Percentiles rank a stretch among this genome's conserved stretches.
Evolutionary conservation across 352 stramenopile species (phyloP).

Genomic region (Globisporangium heterothallicum): DNA sequence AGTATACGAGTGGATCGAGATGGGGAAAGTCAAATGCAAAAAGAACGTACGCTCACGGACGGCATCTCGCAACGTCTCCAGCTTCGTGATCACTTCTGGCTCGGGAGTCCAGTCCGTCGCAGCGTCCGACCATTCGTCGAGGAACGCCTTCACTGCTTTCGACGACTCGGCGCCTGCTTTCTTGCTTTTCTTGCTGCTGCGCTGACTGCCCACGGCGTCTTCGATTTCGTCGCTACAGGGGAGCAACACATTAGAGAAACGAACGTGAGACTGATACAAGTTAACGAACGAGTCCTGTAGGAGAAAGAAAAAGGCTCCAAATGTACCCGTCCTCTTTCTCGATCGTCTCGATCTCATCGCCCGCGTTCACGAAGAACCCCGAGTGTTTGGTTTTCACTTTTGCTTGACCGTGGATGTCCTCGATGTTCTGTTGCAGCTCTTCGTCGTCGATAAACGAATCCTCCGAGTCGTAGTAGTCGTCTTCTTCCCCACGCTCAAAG

Average conservation of each 20-base stretch:
- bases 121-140: slow-evolving; percentile 59
- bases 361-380: slow-evolving; percentile 87
- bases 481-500: slow-evolving; percentile 54
- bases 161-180: slow-evolving; percentile 43
- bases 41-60: slow-evolving; percentile 54
- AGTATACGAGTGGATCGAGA: too few relatives aligned
- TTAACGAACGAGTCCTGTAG: too few relatives aligned
- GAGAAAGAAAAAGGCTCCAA: too few relatives aligned
- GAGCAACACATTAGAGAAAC: background rate
- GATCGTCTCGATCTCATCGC: slow-evolving; percentile 81
- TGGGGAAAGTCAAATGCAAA: background rate
- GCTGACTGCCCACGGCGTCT: slow-evolving; percentile 1
- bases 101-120: slow-evolving; percentile 67
- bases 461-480: slow-evolving; percentile 86
- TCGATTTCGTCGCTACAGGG: slow-evolving; percentile 11
- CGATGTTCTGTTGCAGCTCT: slow-evolving; percentile 82
- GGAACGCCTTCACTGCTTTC: slow-evolving; percentile 47
- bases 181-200: slow-evolving; percentile 35
- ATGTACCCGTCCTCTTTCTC: slow-evolving; percentile 21
- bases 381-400: slow-evolving; percentile 79
- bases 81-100: slow-evolving; percentile 37
- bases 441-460: slow-evolving; percentile 86
- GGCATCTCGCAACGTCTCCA: slow-evolving; percentile 53
- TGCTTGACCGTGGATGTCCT: slow-evolving; percentile 67
- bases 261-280: background rate